Evolutionary conservation across 2,329 filamentous ascomycete genomes (phyloP), one percentile per base, ranked within the genome.

Genomic region (Sporothrix brasiliensis): DNA sequence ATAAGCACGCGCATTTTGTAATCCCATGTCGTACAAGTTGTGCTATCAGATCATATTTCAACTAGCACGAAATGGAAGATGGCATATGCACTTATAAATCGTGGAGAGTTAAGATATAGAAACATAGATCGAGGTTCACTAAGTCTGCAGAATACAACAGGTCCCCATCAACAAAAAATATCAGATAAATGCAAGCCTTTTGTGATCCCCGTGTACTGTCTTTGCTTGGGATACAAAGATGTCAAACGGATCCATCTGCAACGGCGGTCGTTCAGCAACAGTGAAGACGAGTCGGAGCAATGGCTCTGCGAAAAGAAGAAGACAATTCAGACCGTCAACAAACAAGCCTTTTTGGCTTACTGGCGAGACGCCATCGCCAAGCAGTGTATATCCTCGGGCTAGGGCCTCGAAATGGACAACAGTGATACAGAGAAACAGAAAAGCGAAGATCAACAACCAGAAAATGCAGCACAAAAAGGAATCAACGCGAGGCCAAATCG

Each of bases 101-200:
- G 58, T 63, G 58, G 58, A 63, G 58, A 63, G 58, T 63, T 27
- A 47, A 63, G 34, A 61, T 61, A 63, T 61, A 60, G 7, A 47
- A 47, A 24, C 7, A 47, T 47, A 61, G 5, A 47, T 61, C 58
- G 21, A 61, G 13, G 39, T 27, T 47, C 21, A 47, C n/a, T 63
- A 47, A 47, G 58, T 63, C 21, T 60, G 56, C 58, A 47, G 24
- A 47, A 16, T 27, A 47, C 58, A 44, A 47, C 4, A 63, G n/a
- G 58, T n/a, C 58, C 58, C n/a, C 27, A 47, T 27, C 58, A 47
- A 63, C 58, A 24, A 27, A 27, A 47, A 63, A 13, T 27, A n/a
- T 9, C n/a, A 63, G 27, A 16, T 47, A 61, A 63, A 47, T 14
- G 39, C 58, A 61, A 24, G 58, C 58, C 56, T 13, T 16, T 47